Evolutionary conservation across 495 filamentous ascomycete species (phyloP), one percentile per base, ranked within the genome.

Genomic region (Cryomyces minteri): DNA sequence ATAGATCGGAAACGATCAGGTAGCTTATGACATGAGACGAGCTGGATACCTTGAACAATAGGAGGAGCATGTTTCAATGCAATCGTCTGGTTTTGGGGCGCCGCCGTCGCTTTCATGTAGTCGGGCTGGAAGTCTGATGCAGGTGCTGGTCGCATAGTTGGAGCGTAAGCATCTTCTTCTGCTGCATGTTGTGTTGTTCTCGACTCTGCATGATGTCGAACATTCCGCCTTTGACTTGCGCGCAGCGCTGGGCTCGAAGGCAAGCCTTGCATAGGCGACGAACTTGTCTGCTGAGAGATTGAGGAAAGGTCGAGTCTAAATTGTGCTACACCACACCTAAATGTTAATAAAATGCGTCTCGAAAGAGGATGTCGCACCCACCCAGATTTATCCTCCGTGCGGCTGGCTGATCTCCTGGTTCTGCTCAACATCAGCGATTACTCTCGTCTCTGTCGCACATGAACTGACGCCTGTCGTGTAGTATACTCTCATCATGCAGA

Each of bases 1-100:
- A 94, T 60, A 4, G 74, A 63, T 6, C 79, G 74, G 49, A 90
- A 77, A 28, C 72, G 77, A 55, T 94, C 84, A 4, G 88, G 85
- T 4, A 98, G 62, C 5, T 74, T 66, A 46, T 76, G 67, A 9
- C 79, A 69, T n/a, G 77, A 74, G 30, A 95, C 62, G 4, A 98
- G 74, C 12, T 69, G 66, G 45, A 92, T 81, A 0, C 82, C 84
- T 53, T 80, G 74, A 18, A 73, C 69, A 4, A 66, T 54, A 11
- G 72, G 72, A 6, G 67, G 59, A 29, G 60, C 58, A 47, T 67
- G 58, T 29, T 12, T 9, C 28, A 41, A 18, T 29, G 25, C 31
- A 7, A 62, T 53, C 12, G 32, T 45, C 37, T 48, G 46, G 2
- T 25, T 25, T 2, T 25, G 34, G 9, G 34, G 9, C 12, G 34